These are phyloP conservation scores for Lichtheimia hyalospora DNA, from an alignment of 371 early-diverging fungal species.

Conservation along the genomic window DNA sequence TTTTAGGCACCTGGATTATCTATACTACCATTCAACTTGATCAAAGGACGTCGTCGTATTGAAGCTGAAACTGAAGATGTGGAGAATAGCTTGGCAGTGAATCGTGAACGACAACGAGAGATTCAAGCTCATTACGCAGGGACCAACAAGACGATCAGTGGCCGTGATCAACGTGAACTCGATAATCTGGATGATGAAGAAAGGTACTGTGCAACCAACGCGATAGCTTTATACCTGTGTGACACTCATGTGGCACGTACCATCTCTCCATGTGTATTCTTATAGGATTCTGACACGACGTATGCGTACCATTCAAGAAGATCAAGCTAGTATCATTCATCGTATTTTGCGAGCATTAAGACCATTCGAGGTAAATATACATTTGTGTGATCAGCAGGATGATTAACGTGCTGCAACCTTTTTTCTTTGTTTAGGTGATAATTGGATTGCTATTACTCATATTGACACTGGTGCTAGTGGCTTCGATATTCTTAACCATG, in stretches of 20 bases:
- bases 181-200: constrained; percentile 51
- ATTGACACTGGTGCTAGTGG: constrained; percentile 31
- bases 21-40: constrained; percentile 45
- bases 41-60: constrained; percentile 39
- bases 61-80: constrained; percentile 44
- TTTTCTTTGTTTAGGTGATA: constrained; percentile 21
- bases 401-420: constrained; percentile 1
- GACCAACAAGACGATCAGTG: constrained; percentile 23
- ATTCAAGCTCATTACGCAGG: constrained; percentile 37
- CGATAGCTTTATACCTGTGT: too few species aligned
- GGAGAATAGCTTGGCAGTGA: constrained; percentile 26
- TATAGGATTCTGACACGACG: constrained; percentile 35
- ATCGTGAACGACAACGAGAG: constrained; percentile 42
- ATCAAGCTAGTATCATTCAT: constrained; percentile 27
- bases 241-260: background rate
- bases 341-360: constrained; percentile 21
- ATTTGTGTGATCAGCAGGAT: background rate
- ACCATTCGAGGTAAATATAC: constrained; percentile 38
- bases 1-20: constrained; percentile 53
- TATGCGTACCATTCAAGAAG: constrained; percentile 29
- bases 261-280: too few species aligned
- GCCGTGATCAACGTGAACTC: constrained; percentile 39
- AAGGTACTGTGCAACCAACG: constrained; percentile 24
- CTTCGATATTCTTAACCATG: constrained; percentile 58
- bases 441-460: constrained; percentile 31